Conservation (phyloP, 257 asterid genomes). For the Plantago major region DNA sequence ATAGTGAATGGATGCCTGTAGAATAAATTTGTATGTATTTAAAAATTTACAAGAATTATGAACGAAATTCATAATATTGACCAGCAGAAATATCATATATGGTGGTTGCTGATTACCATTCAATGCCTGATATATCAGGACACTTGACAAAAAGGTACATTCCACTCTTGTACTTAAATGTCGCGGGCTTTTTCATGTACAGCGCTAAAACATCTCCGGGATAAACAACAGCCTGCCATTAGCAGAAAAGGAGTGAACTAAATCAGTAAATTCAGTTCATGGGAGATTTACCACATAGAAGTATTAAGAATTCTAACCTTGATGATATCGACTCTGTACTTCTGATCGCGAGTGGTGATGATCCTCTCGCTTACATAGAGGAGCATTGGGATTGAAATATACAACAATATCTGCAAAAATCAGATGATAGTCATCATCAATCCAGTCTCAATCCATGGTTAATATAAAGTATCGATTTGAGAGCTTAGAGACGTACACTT, state of each 20-base stretch:
- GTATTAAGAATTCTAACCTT: slow-evolving; percentile 41
- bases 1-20: slow-evolving; percentile 93
- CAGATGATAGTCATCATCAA: neutral
- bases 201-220: slow-evolving; percentile 83
- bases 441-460: neutral
- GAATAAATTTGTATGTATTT: neutral
- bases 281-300: too few relatives aligned
- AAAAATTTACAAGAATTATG: too few relatives aligned
- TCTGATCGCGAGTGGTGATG: slow-evolving; percentile 51
- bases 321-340: slow-evolving; percentile 45
- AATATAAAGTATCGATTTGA: neutral
- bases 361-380: slow-evolving; percentile 60
- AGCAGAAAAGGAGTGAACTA: too few relatives aligned
- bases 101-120: slow-evolving; percentile 44
- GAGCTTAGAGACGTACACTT: slow-evolving; percentile 42
- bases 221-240: slow-evolving; percentile 71
- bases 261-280: too few relatives aligned
- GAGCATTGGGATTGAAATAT: slow-evolving; percentile 56
- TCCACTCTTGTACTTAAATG: slow-evolving; percentile 91
- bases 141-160: slow-evolving; percentile 92
- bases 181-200: slow-evolving; percentile 75
- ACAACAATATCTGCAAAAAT: slow-evolving; percentile 80
- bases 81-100: neutral
- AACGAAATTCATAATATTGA: neutral
- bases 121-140: slow-evolving; percentile 67